Evolutionary conservation across 1,139 yeast species (phyloP), one percentile per base, ranked within the genome.

Genomic region (Debaryomycetaceae sp.): DNA sequence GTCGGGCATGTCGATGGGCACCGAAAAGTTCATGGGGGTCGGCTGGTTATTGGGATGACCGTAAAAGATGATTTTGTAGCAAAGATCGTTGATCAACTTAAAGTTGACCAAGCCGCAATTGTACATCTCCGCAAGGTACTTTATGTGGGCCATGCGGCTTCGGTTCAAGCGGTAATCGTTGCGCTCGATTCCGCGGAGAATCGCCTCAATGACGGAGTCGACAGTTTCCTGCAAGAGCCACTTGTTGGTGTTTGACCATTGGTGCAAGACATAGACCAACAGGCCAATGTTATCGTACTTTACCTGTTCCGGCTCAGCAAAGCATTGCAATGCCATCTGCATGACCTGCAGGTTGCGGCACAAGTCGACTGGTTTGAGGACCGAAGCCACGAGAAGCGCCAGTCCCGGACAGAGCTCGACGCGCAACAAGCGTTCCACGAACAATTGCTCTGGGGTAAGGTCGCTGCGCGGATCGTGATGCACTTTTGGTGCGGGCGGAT

Each of bases 21-120:
- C 62, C 14, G 61, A 53, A 22, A 49, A 38, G 18, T 47, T 50
- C 15, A 53, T 51, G 1, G 76, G 77, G 13, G 57, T 56, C 1
- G 92, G 87, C 36, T 66, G 70, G 32, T 73, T 76, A 32, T 66
- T 62, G 0, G 73, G 68, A 53, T 83, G 79, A 0, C 95, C 95
- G 48, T 58, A 71, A 22, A 77, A 72, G 3, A 85, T 34, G 11
- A 82, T 62, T 37, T 66, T 65, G 47, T 68, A 79, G n/a, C 77
- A 40, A 4, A 79, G 49, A 30, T 73, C 76, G 33, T 69, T 53
- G 2, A 81, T 37, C 11, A 70, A 59, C 13, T 55, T 55, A 29
- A 66, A 55, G 16, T 59, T 56, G 4, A 83, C 43, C n/a, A 80
- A 44, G 18, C 61, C 58, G 20, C 49, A 38, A 37, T 74, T 70